These are phyloP conservation scores for Lantana camara DNA, from an alignment of 257 asterid species.

Conservation along the genomic window DNA sequence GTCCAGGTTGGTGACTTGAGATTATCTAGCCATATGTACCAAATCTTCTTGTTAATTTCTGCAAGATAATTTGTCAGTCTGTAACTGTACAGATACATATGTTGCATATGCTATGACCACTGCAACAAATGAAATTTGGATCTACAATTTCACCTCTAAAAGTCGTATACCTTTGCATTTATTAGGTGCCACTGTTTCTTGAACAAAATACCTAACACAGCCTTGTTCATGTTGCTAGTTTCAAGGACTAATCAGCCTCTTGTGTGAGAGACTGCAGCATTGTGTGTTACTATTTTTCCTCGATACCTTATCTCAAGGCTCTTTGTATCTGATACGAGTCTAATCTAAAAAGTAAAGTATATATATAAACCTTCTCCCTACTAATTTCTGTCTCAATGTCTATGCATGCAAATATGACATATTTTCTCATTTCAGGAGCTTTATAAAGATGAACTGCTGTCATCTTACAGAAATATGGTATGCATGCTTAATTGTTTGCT, in stretches of 20 bases:
- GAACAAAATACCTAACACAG: slow-evolving; percentile 27
- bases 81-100: not conserved
- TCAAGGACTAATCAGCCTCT: slow-evolving; percentile 95
- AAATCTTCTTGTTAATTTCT: slow-evolving; percentile 5
- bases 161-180: slow-evolving; percentile 10
- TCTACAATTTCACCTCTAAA: not conserved
- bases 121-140: slow-evolving; percentile 6
- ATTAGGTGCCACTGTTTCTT: slow-evolving; percentile 8
- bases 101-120: slow-evolving; percentile 13
- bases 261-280: slow-evolving; percentile 33
- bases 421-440: slow-evolving; percentile 50
- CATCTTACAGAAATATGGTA: slow-evolving; percentile 79
- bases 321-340: not conserved
- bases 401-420: slow-evolving; percentile 14
- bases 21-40: slow-evolving; percentile 18
- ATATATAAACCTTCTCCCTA: not conserved
- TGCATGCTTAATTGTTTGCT: slow-evolving; percentile 15
- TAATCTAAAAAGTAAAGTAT: not conserved
- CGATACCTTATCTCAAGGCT: not conserved
- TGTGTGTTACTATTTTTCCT: not conserved
- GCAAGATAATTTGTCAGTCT: too few species aligned
- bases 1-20: slow-evolving; percentile 67
- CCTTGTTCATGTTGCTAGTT: slow-evolving; percentile 53
- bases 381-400: not conserved
- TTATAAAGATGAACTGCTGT: slow-evolving; percentile 46